Conservation (phyloP, 2,329 filamentous ascomycete species). For the Colletotrichum endophyticum region DNA sequence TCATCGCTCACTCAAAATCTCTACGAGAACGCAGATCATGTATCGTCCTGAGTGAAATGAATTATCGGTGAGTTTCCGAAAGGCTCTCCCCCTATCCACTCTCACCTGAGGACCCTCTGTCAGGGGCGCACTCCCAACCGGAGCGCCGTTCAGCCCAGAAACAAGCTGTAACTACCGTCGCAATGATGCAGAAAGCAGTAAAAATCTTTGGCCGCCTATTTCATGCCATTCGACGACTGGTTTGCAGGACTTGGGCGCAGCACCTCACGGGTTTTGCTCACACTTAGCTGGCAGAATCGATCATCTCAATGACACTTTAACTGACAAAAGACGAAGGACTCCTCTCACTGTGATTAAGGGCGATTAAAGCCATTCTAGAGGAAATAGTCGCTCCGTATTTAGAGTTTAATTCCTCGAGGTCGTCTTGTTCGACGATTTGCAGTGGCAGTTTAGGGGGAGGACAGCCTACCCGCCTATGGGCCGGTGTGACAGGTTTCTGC, state of each 20-base stretch:
- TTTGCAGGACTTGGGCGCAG: not conserved
- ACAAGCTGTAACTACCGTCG: not conserved
- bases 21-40: not conserved
- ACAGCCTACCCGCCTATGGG: not conserved
- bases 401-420: not conserved
- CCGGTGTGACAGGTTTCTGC: not conserved
- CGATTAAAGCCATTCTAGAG: not conserved
- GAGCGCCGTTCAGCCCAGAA: not conserved
- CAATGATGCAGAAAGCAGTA: not conserved
- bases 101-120: not conserved
- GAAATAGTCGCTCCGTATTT: not conserved
- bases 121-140: not conserved
- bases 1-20: not conserved
- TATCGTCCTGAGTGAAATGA: not conserved
- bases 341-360: not conserved
- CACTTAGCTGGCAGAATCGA: not conserved
- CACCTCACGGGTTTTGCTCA: not conserved
- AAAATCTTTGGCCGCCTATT: not conserved
- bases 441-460: not conserved
- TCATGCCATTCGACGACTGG: not conserved
- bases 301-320: not conserved
- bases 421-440: not conserved
- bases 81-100: not conserved
- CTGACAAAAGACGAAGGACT: not conserved
- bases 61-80: not conserved